A percentile compares a stretch with the other conserved stretches of the same genome.
Conservation (phyloP, 306 rosid species). For the Malus domestica region DNA sequence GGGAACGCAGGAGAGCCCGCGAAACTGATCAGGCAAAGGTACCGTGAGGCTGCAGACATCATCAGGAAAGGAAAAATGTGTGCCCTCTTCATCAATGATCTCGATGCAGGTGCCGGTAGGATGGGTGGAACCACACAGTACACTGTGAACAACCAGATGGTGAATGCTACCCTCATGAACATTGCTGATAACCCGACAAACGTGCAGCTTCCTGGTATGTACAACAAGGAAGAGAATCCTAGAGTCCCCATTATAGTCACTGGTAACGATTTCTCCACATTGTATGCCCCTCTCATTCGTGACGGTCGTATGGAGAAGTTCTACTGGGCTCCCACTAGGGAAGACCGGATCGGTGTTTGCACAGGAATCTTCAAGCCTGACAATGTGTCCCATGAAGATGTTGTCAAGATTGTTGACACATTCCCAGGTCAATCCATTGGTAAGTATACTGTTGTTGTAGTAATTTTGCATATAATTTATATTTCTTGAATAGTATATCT, state of each 20-base stretch:
- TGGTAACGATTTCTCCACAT: constrained; percentile 52
- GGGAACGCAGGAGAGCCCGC: constrained; percentile 54
- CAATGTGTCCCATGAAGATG: constrained; percentile 24
- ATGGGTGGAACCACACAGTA: constrained; percentile 54
- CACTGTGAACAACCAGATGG: constrained; percentile 63
- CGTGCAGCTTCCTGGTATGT: constrained; percentile 54
- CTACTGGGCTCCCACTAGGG: constrained; percentile 58
- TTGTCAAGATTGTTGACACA: constrained; percentile 42
- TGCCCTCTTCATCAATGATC: constrained; percentile 50
- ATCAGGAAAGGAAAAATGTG: constrained; percentile 54
- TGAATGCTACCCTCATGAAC: constrained; percentile 58
- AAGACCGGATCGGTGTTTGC: constrained; percentile 49
- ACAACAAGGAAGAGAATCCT: constrained; percentile 54
- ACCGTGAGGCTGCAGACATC: constrained; percentile 39
- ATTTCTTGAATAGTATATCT: not conserved
- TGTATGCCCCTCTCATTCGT: constrained; percentile 58
- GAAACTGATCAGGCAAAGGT: constrained; percentile 39
- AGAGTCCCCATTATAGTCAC: constrained; percentile 46
- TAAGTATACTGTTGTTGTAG: constrained; percentile 7
- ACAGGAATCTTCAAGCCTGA: constrained; percentile 42
- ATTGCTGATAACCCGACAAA: constrained; percentile 55
- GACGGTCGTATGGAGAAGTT: constrained; percentile 60
- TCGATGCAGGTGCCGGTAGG: constrained; percentile 58
- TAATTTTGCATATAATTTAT: not conserved
- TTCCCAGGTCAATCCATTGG: constrained; percentile 59